phyloP scores from a whole-genome alignment of 257 asterid species.

The Ilex asprella region DNA sequence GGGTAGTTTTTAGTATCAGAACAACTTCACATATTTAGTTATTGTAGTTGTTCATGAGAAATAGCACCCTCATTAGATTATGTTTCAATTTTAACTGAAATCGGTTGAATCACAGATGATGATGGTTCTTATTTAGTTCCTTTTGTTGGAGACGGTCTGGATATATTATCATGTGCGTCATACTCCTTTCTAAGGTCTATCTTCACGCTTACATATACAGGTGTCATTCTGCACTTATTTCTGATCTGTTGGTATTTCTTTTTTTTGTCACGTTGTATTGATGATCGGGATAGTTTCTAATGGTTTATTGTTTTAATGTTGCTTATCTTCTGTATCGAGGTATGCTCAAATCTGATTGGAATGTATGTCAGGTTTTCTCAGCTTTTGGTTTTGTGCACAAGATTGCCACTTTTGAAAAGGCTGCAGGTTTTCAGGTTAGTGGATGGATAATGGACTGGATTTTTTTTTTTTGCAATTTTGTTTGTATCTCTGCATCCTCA shows the following conservation, averaged over 20 bases:
- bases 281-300: not conserved
- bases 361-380: conserved; percentile 59
- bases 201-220: conserved; percentile 43
- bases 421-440: conserved; percentile 83
- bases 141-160: conserved; percentile 62
- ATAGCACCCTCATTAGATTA: conserved; percentile 20
- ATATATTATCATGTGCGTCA: conserved; percentile 45
- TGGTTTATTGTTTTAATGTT: conserved; percentile 6
- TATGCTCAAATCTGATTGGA: conserved; percentile 17
- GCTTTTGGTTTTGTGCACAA: conserved; percentile 85
- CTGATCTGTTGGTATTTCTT: conserved; percentile 13
- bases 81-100: conserved; percentile 38
- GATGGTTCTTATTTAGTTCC: conserved; percentile 42
- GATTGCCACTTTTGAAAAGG: conserved; percentile 87
- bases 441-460: conserved; percentile 5
- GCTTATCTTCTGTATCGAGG: conserved; percentile 4
- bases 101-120: conserved; percentile 49
- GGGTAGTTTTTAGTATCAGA: too few species aligned
- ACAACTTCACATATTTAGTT: not conserved
- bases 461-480: conserved; percentile 2
- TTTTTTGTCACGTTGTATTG: not conserved
- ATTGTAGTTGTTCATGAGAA: conserved; percentile 13
- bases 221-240: conserved; percentile 52
- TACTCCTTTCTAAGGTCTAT: conserved; percentile 58
- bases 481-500: conserved; percentile 11